Conservation (phyloP, 2,329 filamentous ascomycete species). For the Pseudogymnoascus sp. region DNA sequence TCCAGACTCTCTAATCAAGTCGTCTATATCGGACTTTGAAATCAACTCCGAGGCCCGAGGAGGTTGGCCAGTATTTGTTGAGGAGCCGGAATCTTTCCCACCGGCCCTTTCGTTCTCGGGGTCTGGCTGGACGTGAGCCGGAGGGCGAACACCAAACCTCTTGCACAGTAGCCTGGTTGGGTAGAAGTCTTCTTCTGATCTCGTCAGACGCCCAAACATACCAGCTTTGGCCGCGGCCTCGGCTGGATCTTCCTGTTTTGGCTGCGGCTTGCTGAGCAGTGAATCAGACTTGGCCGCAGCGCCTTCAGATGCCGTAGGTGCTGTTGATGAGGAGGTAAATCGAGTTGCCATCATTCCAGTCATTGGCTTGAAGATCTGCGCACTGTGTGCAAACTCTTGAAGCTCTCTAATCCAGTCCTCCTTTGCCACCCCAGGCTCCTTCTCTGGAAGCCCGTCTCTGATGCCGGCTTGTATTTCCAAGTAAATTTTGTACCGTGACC, state of each 20-base stretch:
- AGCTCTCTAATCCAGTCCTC: constrained; percentile 78
- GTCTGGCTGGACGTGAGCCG: constrained; percentile 55
- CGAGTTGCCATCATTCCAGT: constrained; percentile 87
- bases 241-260: constrained; percentile 65
- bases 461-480: constrained; percentile 68
- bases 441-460: constrained; percentile 49
- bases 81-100: constrained; percentile 2
- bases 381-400: constrained; percentile 62
- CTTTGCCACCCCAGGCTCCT: constrained; percentile 36
- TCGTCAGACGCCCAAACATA: constrained; percentile 88
- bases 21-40: constrained; percentile 46
- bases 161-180: constrained; percentile 87
- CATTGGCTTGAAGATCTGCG: constrained; percentile 82
- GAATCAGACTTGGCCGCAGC: constrained; percentile 31
- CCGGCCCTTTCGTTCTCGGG: constrained; percentile 30
- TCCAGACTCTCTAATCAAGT: constrained; percentile 43
- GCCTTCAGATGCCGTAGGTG: constrained; percentile 33
- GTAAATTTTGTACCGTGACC: constrained; percentile 71
- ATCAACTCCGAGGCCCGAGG: constrained; percentile 39
- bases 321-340: constrained; percentile 66
- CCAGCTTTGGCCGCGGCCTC: constrained; percentile 80
- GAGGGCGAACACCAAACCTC: constrained; percentile 79
- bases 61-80: constrained; percentile 16
- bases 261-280: constrained; percentile 40
- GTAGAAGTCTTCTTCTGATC: constrained; percentile 63